Evolutionary conservation across 2,329 filamentous ascomycete genomes (phyloP).

Genomic region (Alternaria hordeiaustralica): DNA sequence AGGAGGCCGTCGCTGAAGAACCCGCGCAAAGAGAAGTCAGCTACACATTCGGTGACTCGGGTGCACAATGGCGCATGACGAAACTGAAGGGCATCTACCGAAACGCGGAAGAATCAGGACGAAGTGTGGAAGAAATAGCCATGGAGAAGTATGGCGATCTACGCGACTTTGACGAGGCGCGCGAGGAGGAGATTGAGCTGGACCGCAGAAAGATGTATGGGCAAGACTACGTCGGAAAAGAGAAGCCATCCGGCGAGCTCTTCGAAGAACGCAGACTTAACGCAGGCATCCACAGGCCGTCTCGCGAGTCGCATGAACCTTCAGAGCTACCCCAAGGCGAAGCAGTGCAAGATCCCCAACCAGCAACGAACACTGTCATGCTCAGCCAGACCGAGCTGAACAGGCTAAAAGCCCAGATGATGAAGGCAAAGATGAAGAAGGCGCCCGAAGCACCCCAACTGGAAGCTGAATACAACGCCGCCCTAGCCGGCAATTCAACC

Average conservation of each 20-base stretch:
- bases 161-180: constrained; percentile 85
- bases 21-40: constrained; percentile 68
- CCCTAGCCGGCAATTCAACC: constrained; percentile 67
- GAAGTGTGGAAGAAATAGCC: constrained; percentile 81
- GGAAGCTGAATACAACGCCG: constrained; percentile 82
- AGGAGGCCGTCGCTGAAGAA: constrained; percentile 46
- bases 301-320: constrained; percentile 31
- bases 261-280: constrained; percentile 76
- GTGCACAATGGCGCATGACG: constrained; percentile 95
- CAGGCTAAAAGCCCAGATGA: constrained; percentile 87
- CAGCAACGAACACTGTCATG: constrained; percentile 55
- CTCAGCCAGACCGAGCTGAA: constrained; percentile 84
- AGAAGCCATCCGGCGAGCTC: constrained; percentile 86
- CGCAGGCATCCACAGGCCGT: constrained; percentile 56
- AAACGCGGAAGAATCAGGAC: constrained; percentile 74
- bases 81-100: constrained; percentile 87
- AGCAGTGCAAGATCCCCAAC: constrained; percentile 62
- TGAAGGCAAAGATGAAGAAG: constrained; percentile 89
- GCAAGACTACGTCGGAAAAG: constrained; percentile 80
- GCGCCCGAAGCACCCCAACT: constrained; percentile 77
- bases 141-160: constrained; percentile 81
- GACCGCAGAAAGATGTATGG: constrained; percentile 85
- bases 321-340: constrained; percentile 59
- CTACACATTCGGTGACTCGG: constrained; percentile 88
- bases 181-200: constrained; percentile 91